These are phyloP conservation scores for Coemansia asiatica DNA, from an alignment of 192 early-diverging fungal genomes.

Conservation along the genomic window DNA sequence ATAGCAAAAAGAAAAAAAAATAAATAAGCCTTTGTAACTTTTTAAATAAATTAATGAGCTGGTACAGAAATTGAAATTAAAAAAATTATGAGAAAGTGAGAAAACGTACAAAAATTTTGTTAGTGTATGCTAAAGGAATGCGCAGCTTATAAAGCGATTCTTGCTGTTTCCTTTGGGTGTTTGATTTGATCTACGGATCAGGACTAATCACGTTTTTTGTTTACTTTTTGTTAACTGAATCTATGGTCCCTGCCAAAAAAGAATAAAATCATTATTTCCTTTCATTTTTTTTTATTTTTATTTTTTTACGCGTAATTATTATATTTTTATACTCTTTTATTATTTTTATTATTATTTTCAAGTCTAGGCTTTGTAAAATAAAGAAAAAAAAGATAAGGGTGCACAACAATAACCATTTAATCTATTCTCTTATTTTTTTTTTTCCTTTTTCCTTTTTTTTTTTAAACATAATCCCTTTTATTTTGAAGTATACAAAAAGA, in stretches of 20 bases:
- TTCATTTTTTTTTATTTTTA: constrained; percentile 13
- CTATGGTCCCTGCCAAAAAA: background rate
- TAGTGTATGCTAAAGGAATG: background rate
- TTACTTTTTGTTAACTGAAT: constrained; percentile 4
- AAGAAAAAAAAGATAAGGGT: background rate
- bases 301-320: constrained; percentile 5
- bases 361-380: too few species aligned
- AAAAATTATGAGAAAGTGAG: too few species aligned
- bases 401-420: background rate
- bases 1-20: background rate
- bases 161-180: too few species aligned
- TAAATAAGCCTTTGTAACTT: constrained; percentile 4
- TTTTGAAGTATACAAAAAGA: too few species aligned
- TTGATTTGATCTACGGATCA: background rate
- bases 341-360: too few species aligned
- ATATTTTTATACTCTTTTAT: background rate
- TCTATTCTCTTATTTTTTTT: constrained; percentile 10
- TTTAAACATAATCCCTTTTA: too few species aligned
- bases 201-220: background rate
- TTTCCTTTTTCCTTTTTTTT: too few species aligned
- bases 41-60: too few species aligned
- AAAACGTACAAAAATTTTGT: too few species aligned
- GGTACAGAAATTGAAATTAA: background rate
- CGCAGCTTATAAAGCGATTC: background rate
- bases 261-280: background rate